Conservation (phyloP, 305 asterid species). For the Ilex paraguariensis region DNA sequence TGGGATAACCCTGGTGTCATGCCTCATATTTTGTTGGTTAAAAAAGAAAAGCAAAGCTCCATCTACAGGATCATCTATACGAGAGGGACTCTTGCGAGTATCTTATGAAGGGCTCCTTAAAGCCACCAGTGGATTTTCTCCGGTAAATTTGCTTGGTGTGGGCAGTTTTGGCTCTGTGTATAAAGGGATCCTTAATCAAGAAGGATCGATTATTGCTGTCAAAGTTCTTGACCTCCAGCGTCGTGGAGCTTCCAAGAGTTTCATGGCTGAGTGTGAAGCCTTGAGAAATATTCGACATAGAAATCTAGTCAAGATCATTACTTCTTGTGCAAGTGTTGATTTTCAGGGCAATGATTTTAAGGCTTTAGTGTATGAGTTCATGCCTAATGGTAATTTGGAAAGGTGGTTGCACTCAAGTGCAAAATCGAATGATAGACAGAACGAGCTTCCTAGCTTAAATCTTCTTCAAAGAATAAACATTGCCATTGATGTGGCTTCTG, state of each 20-base stretch:
- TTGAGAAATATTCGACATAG: constrained; percentile 20
- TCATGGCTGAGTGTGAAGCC: constrained; percentile 18
- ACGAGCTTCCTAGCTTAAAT: neutral
- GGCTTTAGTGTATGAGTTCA: constrained; percentile 21
- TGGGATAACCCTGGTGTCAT: neutral
- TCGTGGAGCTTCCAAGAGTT: constrained; percentile 22
- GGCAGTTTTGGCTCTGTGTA: constrained; percentile 9
- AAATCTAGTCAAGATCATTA: constrained; percentile 15
- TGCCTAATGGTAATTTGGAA: constrained; percentile 17
- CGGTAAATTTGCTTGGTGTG: neutral
- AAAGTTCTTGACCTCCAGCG: constrained; percentile 9
- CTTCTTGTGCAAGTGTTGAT: constrained; percentile 23
- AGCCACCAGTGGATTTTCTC: neutral
- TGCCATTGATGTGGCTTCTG: constrained; percentile 30
- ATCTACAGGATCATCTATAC: neutral
- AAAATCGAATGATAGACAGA: neutral
- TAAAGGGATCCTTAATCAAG: constrained; percentile 6
- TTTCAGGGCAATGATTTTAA: constrained; percentile 21
- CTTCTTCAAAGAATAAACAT: constrained; percentile 24
- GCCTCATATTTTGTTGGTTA: no score
- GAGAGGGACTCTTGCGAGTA: neutral
- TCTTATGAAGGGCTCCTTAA: neutral
- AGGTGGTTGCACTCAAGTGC: constrained; percentile 12
- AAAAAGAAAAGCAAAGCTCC: no score
- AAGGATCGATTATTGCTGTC: constrained; percentile 6